phyloP scores from a whole-genome alignment of 2,329 filamentous ascomycete species.

The Hypoxylon sp. region DNA sequence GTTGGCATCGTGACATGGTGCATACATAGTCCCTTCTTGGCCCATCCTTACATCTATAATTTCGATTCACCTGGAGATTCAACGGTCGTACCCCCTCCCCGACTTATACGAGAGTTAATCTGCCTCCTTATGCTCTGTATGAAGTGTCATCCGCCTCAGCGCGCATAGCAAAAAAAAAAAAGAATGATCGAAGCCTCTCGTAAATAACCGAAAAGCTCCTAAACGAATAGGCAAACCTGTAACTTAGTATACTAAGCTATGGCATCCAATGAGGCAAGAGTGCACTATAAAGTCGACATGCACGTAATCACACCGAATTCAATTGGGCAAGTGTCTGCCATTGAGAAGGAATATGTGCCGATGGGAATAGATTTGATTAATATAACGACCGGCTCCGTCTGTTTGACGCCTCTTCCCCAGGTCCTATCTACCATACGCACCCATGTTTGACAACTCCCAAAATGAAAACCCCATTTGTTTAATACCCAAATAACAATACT shows the following conservation, averaged over 20 bases:
- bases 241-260: not conserved
- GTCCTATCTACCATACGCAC: slow-evolving; percentile 30
- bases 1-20: no score
- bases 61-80: not conserved
- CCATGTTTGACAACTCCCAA: slow-evolving; percentile 12
- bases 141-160: not conserved
- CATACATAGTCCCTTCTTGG: not conserved
- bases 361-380: slow-evolving; percentile 21
- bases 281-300: not conserved
- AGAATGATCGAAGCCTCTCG: not conserved
- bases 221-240: not conserved
- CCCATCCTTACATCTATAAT: not conserved
- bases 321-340: no score
- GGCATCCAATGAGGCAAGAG: not conserved
- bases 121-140: not conserved
- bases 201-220: not conserved
- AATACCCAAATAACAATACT: slow-evolving; percentile 15
- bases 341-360: slow-evolving; percentile 1
- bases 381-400: slow-evolving; percentile 37
- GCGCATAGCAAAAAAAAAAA: not conserved
- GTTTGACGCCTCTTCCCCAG: slow-evolving; percentile 28
- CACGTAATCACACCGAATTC: not conserved
- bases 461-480: slow-evolving; percentile 14
- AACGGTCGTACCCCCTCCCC: not conserved
- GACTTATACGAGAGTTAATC: not conserved